Base-by-base conservation (phyloP, 805 yeast genomes). In the Barnettozyma californica region DNA sequence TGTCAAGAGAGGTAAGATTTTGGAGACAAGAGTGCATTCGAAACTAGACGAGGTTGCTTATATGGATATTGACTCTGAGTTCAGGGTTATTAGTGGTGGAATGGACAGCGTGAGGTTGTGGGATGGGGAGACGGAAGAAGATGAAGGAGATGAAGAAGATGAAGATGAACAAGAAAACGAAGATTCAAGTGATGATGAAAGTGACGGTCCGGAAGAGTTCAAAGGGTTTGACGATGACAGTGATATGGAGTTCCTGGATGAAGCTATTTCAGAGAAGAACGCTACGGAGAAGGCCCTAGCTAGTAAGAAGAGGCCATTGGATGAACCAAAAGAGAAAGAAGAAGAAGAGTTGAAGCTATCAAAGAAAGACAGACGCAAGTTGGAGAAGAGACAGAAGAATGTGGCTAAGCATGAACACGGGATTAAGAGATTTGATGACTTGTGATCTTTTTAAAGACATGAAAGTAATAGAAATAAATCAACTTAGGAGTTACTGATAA, bases 101-200 rank as follows among this genome's bases (percentile, higher is more conserved):
- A 84, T 91, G 90, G 92, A 87, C 42, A 73, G 75, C 25, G 69
- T 92, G 49, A 84, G 83, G 57, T 70, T 92, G 6, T 92, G 98
- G 98, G 71, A 76, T 10, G 68, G 65, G 26, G 57, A 59, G 1
- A 66, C 56, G 0, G 69, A 47, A 11, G 53, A 51, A 2, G 63
- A 51, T 1, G 55, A 43, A 3, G 55, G 42, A 3, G 59, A 52
- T 9, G 63, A 59, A 4, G 54, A 49, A 10, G 45, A 37, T 21
- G 57, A 52, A 39, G 49, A 46, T 16, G 38, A n/a, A 4, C 53
- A 45, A 10, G 49, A 45, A 44, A 45, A 51, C 23, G 57, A 49
- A 19, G 27, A 41, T 13, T n/a, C n/a, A n/a, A 42, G 34, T 18
- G 36, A 31, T 2, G 45, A 31, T 14, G 43, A 8, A 23, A 23